phyloP scores from a whole-genome alignment of 331 rosid species.

The Malus hybrid region DNA sequence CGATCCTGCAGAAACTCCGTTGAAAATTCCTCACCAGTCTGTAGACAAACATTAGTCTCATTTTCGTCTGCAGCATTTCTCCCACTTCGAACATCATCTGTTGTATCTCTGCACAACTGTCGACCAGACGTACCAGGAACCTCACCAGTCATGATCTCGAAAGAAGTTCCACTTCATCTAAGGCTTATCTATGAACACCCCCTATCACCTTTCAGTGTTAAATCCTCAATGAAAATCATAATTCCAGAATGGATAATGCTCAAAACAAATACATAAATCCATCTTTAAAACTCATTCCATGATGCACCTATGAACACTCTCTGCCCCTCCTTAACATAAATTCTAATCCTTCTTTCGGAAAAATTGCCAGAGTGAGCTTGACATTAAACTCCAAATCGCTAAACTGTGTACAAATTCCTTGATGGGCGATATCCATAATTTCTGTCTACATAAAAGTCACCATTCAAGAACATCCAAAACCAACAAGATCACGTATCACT shows the following conservation, averaged over 20 bases:
- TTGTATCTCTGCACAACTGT: constrained; percentile 16
- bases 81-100: constrained; percentile 17
- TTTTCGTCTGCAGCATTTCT: constrained; percentile 22
- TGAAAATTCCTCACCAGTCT: constrained; percentile 94
- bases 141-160: constrained; percentile 60
- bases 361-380: background rate
- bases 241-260: background rate
- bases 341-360: constrained; percentile 2
- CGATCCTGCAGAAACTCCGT: constrained; percentile 69
- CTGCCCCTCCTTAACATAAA: background rate
- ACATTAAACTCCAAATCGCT: background rate
- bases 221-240: background rate
- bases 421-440: background rate
- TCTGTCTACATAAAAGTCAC: background rate
- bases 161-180: constrained; percentile 6
- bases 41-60: constrained; percentile 42
- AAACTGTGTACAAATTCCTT: background rate
- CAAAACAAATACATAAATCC: background rate
- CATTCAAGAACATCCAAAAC: background rate
- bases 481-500: background rate
- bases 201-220: constrained; percentile 1
- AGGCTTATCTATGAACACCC: constrained; percentile 13
- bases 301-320: background rate
- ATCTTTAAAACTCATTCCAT: background rate
- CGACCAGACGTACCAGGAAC: constrained; percentile 34